Percentiles rank a stretch among this genome's conserved stretches.
phyloP scores from a whole-genome alignment of 2,329 filamentous ascomycete species.

The Stagonosporopsis rhizophila region DNA sequence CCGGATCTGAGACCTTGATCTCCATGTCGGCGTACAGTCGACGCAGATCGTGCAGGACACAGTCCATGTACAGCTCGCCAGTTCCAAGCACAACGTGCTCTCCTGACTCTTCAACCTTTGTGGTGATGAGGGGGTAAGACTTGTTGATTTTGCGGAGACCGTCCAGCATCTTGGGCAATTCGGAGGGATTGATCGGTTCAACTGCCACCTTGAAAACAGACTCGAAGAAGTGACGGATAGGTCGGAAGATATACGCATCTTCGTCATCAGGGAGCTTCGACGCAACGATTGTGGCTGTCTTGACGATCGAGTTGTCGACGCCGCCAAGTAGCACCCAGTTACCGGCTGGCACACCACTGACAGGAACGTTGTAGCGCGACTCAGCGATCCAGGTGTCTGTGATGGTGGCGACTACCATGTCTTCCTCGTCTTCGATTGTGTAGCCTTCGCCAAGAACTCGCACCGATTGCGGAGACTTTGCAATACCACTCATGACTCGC shows the following conservation, averaged over 20 bases:
- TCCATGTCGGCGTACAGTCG: constrained; percentile 98
- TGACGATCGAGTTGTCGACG: constrained; percentile 97
- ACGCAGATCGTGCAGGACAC: constrained; percentile 92
- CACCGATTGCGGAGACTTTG: constrained; percentile 79
- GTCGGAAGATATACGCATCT: constrained; percentile 93
- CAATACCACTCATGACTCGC: constrained; percentile 90
- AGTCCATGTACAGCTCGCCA: constrained; percentile 99
- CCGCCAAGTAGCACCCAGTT: constrained; percentile 92
- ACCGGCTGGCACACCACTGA: constrained; percentile 89
- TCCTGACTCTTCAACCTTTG: constrained; percentile 97
- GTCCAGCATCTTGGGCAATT: constrained; percentile 98
- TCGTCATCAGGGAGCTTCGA: constrained; percentile 83
- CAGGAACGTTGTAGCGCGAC: constrained; percentile 90
- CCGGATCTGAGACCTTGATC: constrained; percentile 96
- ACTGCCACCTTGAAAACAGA: constrained; percentile 98
- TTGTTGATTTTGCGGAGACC: constrained; percentile 97
- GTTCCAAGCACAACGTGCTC: constrained; percentile 96
- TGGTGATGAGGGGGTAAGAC: constrained; percentile 92
- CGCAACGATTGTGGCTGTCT: constrained; percentile 89
- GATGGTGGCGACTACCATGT: constrained; percentile 89
- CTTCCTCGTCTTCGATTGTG: constrained; percentile 95
- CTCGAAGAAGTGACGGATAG: constrained; percentile 92
- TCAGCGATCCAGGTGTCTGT: constrained; percentile 88
- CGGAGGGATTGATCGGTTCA: constrained; percentile 96
- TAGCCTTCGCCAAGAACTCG: constrained; percentile 95